Evolutionary conservation across 1,284 basidiomycete species (phyloP).

Genomic region (Ustilago cynodontis): DNA sequence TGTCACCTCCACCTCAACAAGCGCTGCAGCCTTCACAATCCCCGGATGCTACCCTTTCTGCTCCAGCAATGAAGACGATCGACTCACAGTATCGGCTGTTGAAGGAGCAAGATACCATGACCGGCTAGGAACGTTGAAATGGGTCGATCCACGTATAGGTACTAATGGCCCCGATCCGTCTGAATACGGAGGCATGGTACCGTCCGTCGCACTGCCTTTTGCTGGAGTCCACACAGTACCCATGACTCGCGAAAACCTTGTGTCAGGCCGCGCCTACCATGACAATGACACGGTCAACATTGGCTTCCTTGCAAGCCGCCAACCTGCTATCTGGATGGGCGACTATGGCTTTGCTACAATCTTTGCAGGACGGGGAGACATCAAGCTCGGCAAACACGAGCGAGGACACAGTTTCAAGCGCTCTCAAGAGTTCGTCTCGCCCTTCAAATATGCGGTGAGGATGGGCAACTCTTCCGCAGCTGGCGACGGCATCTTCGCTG

Average conservation of each 20-base stretch:
- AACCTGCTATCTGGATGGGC: conserved; percentile 90
- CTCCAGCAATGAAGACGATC: not conserved
- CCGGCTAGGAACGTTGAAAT: conserved; percentile 26
- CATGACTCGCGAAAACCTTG: conserved; percentile 46
- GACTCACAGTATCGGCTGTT: conserved; percentile 1
- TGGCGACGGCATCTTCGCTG: conserved; percentile 68
- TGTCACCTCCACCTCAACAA: not conserved
- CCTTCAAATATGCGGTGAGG: conserved; percentile 78
- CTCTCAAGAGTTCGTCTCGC: conserved; percentile 76
- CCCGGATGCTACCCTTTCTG: conserved; percentile 45
- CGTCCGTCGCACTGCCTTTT: conserved; percentile 41
- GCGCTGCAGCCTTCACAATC: not conserved
- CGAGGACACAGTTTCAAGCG: conserved; percentile 77
- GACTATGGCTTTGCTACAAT: conserved; percentile 69
- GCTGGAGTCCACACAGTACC: conserved; percentile 41
- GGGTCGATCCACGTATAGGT: conserved; percentile 56
- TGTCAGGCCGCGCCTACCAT: conserved; percentile 49
- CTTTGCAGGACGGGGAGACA: conserved; percentile 55
- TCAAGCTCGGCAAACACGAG: conserved; percentile 75
- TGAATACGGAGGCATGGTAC: conserved; percentile 55
- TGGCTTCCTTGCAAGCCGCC: conserved; percentile 41
- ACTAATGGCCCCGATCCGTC: conserved; percentile 53
- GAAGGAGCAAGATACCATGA: conserved; percentile 24
- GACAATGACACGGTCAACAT: conserved; percentile 47
- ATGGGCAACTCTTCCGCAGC: conserved; percentile 75